phyloP scores from a whole-genome alignment of 805 yeast genomes.

The Candida tallmaniae region DNA sequence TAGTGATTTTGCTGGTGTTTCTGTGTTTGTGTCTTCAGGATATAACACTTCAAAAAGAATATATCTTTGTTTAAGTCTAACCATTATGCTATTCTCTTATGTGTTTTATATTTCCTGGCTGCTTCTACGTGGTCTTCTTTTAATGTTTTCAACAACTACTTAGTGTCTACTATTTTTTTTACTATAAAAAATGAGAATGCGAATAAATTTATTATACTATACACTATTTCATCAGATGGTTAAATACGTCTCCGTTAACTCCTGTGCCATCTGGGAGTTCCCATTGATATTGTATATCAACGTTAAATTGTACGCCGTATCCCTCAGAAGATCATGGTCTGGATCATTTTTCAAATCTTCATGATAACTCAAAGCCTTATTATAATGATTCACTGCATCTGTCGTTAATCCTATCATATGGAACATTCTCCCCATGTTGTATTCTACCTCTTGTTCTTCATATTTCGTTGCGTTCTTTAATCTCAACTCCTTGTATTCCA shows the following conservation, averaged over 20 bases:
- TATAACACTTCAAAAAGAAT: constrained; percentile 73
- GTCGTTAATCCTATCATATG: constrained; percentile 77
- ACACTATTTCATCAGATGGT: constrained; percentile 29
- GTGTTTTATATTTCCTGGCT: too few relatives aligned
- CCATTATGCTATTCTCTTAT: too few relatives aligned
- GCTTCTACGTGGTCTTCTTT: too few relatives aligned
- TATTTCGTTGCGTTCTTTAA: constrained; percentile 31
- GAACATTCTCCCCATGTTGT: constrained; percentile 79
- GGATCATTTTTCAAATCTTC: constrained; percentile 36
- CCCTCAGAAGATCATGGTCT: constrained; percentile 57
- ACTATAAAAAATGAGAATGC: too few relatives aligned
- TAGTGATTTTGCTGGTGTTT: constrained; percentile 33
- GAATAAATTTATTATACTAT: not conserved
- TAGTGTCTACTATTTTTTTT: too few relatives aligned
- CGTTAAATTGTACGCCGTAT: constrained; percentile 82
- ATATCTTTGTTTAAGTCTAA: constrained; percentile 81
- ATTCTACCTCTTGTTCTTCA: constrained; percentile 73
- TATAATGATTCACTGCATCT: constrained; percentile 70
- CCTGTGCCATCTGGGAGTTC: constrained; percentile 59
- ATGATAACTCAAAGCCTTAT: constrained; percentile 51
- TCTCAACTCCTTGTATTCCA: constrained; percentile 63
- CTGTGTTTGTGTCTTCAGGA: constrained; percentile 46
- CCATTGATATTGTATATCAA: constrained; percentile 75
- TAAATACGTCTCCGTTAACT: constrained; percentile 62
- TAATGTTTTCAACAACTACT: too few relatives aligned